A percentile compares a stretch with the other conserved stretches of the same genome.
Evolutionary conservation across 2,329 filamentous ascomycete genomes (phyloP).

Genomic region (Aspergillus latus): DNA sequence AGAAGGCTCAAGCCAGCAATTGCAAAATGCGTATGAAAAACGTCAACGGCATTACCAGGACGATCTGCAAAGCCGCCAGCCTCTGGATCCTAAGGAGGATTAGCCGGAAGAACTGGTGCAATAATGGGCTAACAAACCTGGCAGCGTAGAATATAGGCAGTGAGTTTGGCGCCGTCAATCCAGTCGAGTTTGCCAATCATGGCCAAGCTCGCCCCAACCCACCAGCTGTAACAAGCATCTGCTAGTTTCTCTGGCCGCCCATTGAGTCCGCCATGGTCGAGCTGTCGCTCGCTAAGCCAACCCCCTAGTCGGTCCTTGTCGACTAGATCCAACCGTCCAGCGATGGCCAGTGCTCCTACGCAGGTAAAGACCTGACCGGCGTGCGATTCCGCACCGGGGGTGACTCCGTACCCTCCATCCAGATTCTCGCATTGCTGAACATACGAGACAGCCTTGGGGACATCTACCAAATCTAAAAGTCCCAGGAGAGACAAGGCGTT

Average conservation of each 20-base stretch:
- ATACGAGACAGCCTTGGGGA: conserved; percentile 76
- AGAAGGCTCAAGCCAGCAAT: conserved; percentile 84
- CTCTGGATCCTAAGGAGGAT: conserved; percentile 64
- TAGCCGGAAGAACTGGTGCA: neutral
- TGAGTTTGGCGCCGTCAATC: conserved; percentile 82
- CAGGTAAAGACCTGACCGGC: conserved; percentile 96
- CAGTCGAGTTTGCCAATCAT: conserved; percentile 88
- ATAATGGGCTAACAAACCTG: conserved; percentile 54
- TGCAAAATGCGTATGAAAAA: conserved; percentile 92
- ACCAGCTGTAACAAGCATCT: conserved; percentile 99
- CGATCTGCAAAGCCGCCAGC: conserved; percentile 84
- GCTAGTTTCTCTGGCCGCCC: conserved; percentile 92
- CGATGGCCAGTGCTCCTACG: conserved; percentile 81
- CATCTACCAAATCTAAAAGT: conserved; percentile 70
- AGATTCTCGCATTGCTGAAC: conserved; percentile 84
- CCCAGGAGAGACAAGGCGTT: conserved; percentile 84
- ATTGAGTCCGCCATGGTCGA: conserved; percentile 84
- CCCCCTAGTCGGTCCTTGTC: conserved; percentile 77
- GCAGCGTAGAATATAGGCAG: conserved; percentile 78
- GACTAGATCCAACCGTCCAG: conserved; percentile 75
- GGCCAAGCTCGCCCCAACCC: conserved; percentile 87
- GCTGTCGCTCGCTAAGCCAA: conserved; percentile 92
- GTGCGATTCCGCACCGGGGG: conserved; percentile 89
- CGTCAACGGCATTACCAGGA: conserved; percentile 92
- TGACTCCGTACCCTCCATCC: conserved; percentile 89